A percentile compares a stretch with the other conserved stretches of the same genome.
These are phyloP conservation scores for Tephrocybe rancida DNA, from an alignment of 768 basidiomycete species.

Conservation along the genomic window DNA sequence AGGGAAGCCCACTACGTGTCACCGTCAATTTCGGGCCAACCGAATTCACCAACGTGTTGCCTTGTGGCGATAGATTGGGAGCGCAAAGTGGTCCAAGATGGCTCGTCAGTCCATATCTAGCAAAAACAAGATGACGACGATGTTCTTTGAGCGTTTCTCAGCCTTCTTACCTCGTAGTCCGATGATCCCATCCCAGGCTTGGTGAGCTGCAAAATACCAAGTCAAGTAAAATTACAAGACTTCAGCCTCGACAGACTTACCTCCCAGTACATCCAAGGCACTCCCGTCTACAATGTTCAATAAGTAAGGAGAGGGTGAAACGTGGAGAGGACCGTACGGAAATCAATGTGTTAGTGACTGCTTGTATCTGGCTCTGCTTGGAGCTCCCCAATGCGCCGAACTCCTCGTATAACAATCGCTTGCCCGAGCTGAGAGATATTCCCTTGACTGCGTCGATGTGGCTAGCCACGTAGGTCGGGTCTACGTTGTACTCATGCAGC, in stretches of 20 bases:
- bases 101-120: constrained; percentile 28
- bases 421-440: constrained; percentile 34
- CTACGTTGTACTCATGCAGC: constrained; percentile 38
- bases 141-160: too few relatives aligned
- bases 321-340: constrained; percentile 26
- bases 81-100: constrained; percentile 23
- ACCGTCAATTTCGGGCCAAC: constrained; percentile 26
- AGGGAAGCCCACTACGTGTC: constrained; percentile 2
- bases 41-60: constrained; percentile 22
- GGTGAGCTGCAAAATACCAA: constrained; percentile 1
- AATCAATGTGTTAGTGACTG: constrained; percentile 37
- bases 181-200: constrained; percentile 22
- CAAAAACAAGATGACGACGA: too few relatives aligned
- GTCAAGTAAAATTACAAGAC: not conserved
- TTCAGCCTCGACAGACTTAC: not conserved
- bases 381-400: constrained; percentile 37
- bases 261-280: constrained; percentile 30
- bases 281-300: constrained; percentile 17
- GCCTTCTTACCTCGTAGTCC: constrained; percentile 23
- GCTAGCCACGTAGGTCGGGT: constrained; percentile 44
- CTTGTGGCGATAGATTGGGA: constrained; percentile 22
- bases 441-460: constrained; percentile 41
- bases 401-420: constrained; percentile 39
- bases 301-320: not conserved
- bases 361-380: constrained; percentile 40